Evolutionary conservation across 2,329 filamentous ascomycete species (phyloP), one percentile per base, ranked within the genome.

Genomic region (Penicillium vulpinum): DNA sequence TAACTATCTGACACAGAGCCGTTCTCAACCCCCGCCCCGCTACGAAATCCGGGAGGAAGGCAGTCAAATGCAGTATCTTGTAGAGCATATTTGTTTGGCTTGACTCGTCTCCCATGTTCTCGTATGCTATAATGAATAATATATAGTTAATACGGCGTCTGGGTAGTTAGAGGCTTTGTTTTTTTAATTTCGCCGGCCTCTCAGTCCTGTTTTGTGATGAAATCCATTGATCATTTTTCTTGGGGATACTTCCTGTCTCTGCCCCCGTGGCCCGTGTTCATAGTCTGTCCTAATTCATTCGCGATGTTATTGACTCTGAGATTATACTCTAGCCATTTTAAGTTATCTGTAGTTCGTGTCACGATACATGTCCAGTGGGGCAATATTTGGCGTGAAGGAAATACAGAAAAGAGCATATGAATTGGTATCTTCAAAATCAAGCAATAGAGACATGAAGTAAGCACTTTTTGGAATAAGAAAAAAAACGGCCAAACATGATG

Each of bases 21-120:
- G 78, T 81, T 41, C 71, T 81, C 54, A 80, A 79, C 60, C 78
- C 78, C 41, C 76, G 78, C 54, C 78, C 78, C 28, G 66, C 74
- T 36, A 63, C 74, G 43, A 78, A 77, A 66, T 74, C 74, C 51
- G 79, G 78, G 68, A 74, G 72, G 40, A 66, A 59, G 56, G 44
- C 45, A 54, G 54, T 48, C 65, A 78, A 75, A 69, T 80, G 78
- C 68, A 65, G 65, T 58, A 79, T 80, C 63, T 67, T 80, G 70
- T 79, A 72, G 72, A 67, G 57, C 29, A 54, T 16, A 11, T 50
- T 41, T 56, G 47, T 58, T 57, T 48, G 57, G 54, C 59, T 57
- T 62, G 57, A 57, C 49, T 49, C 51, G 54, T 36, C 53, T 54
- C 50, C 58, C 54, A 61, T 63, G 60, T 61, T 62, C 55, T 62